Base-by-base conservation (phyloP, 23 red algal genomes). In the Gracilariopsis chorda region DNA sequence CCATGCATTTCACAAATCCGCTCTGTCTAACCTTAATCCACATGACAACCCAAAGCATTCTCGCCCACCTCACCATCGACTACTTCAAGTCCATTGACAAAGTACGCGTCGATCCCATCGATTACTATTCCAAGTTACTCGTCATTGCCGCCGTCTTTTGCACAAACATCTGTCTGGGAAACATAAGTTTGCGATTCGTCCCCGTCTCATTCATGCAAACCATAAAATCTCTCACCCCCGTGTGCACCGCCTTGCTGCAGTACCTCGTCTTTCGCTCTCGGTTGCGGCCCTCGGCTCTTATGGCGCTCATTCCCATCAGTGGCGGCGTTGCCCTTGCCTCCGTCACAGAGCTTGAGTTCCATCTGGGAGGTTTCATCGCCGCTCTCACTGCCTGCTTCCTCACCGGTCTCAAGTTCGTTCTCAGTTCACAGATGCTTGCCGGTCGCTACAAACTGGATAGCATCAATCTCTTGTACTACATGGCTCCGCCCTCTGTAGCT, bases 161-260 rank as follows among this genome's bases (percentile, higher is more conserved):
- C 76, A 68, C 87, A 7, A 96, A 96, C 71, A 96, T 96, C 34
- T 80, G 80, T 47, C 68, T 92, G 40, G 94, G 94, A 34, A 96
- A 96, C 77, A 90, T 96, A 27, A 76, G 76, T 29, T 82, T 96
- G 64, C 88, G 94, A 41, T 92, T 82, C 47, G 79, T 96, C 30
- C 80, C 94, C 13, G 94, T 96, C 68, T 85, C 77, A 23, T 96
- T 96, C 81, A 96, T 92, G 87, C 94, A 96, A 63, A 96, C 94
- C 16, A 61, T 96, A 81, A 96, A 96, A 39, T 88, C 82, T 37
- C 71, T 91, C 61, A 92, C 87, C 29, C 94, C 94, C n/a, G 78
- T 92, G 4, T 48, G 75, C 63, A 90, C 87, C 32, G 86, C 87
- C 37, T 48, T 96, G n/a, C 72, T 96, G 13, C 87, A 91, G 57